These are phyloP conservation scores for Verticillium nonalfalfae DNA, from an alignment of 2,329 filamentous ascomycete species.

Conservation along the genomic window DNA sequence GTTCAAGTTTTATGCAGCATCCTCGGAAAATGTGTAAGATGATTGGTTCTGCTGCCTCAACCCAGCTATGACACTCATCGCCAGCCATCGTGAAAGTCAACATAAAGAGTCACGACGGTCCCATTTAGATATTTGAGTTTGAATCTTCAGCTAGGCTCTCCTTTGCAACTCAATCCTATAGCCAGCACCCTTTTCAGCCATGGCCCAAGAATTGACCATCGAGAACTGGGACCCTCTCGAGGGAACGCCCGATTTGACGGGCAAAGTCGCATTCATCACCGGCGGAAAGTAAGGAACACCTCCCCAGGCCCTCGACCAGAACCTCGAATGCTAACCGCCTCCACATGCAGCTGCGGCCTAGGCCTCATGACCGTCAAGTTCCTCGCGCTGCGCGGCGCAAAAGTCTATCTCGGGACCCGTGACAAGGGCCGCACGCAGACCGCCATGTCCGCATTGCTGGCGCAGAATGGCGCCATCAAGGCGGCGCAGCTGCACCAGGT, in stretches of 20 bases:
- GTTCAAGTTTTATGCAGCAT: too few relatives aligned
- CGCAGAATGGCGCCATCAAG: conserved; percentile 4
- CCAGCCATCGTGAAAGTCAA: too few relatives aligned
- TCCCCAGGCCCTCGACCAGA: conserved; percentile 7
- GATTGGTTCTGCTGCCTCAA: too few relatives aligned
- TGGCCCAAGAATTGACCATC: neutral
- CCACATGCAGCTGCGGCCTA: conserved; percentile 7
- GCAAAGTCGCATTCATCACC: conserved; percentile 17
- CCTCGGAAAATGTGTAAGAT: too few relatives aligned
- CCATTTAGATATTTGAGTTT: too few relatives aligned
- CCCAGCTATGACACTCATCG: too few relatives aligned
- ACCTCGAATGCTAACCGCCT: neutral
- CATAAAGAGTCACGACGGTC: too few relatives aligned
- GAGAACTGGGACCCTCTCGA: neutral
- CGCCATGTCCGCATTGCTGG: neutral
- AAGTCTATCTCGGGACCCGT: conserved; percentile 16
- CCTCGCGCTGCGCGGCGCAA: conserved; percentile 16
- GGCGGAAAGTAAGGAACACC: conserved; percentile 6
- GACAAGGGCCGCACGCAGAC: conserved; percentile 11
- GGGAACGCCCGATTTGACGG: conserved; percentile 11
- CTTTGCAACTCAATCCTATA: too few relatives aligned
- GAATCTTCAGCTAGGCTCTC: too few relatives aligned
- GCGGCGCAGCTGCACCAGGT: conserved; percentile 12
- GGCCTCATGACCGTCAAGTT: conserved; percentile 15
- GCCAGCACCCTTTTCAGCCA: neutral